Evolutionary conservation across 148 eudicot species (phyloP).

Genomic region (Rhododendron griersonianum): DNA sequence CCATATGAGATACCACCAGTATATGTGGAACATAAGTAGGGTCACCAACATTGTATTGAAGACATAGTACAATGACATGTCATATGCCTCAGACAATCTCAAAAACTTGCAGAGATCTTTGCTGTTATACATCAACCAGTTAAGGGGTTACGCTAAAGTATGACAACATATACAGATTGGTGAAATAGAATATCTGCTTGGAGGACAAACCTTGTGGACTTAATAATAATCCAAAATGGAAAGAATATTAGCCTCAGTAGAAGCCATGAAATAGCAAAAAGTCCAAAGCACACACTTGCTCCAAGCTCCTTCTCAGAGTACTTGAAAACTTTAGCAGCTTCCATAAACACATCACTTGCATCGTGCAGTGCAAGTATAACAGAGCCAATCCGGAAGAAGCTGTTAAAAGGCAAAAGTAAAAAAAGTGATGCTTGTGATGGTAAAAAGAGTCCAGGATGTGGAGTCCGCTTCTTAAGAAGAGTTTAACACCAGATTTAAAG

Average conservation of each 20-base stretch:
- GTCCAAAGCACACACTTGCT: constrained; percentile 78
- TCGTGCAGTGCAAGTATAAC: constrained; percentile 88
- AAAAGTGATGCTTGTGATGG: background rate
- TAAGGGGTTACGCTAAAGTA: background rate
- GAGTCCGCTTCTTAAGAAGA: background rate
- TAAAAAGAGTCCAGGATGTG: background rate
- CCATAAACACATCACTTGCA: constrained; percentile 90
- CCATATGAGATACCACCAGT: constrained; percentile 97
- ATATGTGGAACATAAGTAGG: constrained; percentile 86
- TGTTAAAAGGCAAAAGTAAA: constrained; percentile 13
- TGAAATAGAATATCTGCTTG: background rate
- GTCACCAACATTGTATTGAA: constrained; percentile 82
- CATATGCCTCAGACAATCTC: constrained; percentile 50
- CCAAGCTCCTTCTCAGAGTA: constrained; percentile 87
- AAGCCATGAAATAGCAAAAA: constrained; percentile 93
- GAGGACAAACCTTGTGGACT: constrained; percentile 65
- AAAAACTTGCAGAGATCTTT: constrained; percentile 36
- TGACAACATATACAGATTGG: background rate
- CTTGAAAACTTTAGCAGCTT: constrained; percentile 90
- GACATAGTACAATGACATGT: constrained; percentile 49
- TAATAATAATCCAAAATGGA: constrained; percentile 88
- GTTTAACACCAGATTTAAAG: background rate
- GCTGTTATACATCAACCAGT: constrained; percentile 41
- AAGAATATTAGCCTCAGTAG: constrained; percentile 72
- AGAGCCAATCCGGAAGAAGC: constrained; percentile 82